Percentiles rank a stretch among this genome's conserved stretches.
Conservation (phyloP, 148 eudicot species). For the Cornus suecica region DNA sequence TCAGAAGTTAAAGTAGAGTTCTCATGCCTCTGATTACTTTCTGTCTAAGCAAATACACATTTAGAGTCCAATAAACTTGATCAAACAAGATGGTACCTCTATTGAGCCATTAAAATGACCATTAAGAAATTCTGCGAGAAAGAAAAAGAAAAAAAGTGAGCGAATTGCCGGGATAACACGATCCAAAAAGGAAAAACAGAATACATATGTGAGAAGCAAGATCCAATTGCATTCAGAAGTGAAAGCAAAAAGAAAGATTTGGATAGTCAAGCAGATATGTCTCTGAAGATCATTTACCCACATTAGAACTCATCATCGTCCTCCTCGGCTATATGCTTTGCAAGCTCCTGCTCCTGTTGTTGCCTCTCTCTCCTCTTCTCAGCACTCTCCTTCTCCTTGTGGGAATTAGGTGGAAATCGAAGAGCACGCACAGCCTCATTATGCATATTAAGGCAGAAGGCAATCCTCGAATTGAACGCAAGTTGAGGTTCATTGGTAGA, state of each 20-base stretch:
- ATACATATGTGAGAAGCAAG: neutral
- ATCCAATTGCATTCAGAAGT: neutral
- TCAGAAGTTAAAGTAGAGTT: no score
- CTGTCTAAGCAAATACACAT: no score
- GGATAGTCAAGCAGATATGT: neutral
- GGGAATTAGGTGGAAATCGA: constrained; percentile 80
- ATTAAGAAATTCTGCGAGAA: neutral
- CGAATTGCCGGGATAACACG: neutral
- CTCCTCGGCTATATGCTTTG: constrained; percentile 93
- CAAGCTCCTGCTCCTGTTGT: constrained; percentile 96
- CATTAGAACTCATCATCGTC: constrained; percentile 87
- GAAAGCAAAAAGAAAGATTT: neutral
- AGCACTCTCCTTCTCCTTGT: constrained; percentile 89
- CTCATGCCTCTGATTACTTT: no score
- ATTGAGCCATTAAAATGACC: neutral
- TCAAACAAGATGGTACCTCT: neutral
- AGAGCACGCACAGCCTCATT: constrained; percentile 91
- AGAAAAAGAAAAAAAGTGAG: neutral
- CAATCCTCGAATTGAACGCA: constrained; percentile 91
- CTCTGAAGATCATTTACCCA: neutral
- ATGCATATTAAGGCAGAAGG: constrained; percentile 94
- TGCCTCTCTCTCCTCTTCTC: constrained; percentile 98
- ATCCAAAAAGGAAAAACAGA: neutral
- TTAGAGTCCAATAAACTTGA: no score
- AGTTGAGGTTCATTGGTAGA: constrained; percentile 90